Conservation (phyloP, 2,329 filamentous ascomycete species). For the Colletotrichum magnum region DNA sequence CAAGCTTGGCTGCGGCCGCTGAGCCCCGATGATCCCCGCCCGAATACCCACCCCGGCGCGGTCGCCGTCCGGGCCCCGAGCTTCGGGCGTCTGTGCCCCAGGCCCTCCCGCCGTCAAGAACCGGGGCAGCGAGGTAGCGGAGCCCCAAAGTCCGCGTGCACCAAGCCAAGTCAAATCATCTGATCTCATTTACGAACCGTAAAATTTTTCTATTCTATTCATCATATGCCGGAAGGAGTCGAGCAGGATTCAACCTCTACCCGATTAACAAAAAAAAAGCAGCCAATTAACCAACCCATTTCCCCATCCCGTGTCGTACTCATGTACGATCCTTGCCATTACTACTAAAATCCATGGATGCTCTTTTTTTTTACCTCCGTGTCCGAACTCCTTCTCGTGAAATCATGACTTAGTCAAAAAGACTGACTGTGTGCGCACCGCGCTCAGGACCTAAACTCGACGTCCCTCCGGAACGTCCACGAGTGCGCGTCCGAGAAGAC, state of each 20-base stretch:
- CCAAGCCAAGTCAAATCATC: not conserved
- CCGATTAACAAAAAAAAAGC: not conserved
- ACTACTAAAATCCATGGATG: too few species aligned
- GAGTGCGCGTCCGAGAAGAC: conserved; percentile 43
- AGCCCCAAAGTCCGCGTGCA: not conserved
- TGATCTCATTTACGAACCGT: not conserved
- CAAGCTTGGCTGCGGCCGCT: not conserved
- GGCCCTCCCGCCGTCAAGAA: conserved; percentile 8
- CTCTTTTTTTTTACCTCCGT: not conserved
- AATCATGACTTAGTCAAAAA: not conserved
- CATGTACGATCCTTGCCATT: too few species aligned
- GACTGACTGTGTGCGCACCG: not conserved
- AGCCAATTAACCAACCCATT: not conserved
- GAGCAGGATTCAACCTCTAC: not conserved
- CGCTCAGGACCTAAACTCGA: conserved; percentile 25
- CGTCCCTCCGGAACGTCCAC: conserved; percentile 41
- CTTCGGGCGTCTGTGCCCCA: conserved; percentile 14
- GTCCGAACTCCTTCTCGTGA: not conserved
- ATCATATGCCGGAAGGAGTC: not conserved
- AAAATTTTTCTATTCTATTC: not conserved
- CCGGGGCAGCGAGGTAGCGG: conserved; percentile 3
- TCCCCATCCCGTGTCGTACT: too few species aligned
- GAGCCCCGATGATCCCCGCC: not conserved
- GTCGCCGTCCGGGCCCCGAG: not conserved
- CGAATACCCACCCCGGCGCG: not conserved